These are phyloP conservation scores for Trametes sp. DNA, from an alignment of 1,284 basidiomycete species.

Conservation along the genomic window DNA sequence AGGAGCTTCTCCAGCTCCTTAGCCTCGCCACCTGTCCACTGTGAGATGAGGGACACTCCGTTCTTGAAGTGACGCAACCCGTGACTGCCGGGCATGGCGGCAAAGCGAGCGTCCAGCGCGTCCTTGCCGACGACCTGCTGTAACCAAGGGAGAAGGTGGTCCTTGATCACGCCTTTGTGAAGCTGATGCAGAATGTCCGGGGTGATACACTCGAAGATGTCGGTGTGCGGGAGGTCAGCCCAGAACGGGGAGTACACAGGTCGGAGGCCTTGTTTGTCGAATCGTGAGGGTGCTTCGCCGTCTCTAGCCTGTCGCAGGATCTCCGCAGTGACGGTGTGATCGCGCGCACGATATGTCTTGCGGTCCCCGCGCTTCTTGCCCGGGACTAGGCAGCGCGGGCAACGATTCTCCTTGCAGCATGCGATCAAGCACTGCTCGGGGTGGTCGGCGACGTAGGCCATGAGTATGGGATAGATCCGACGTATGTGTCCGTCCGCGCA, in stretches of 20 bases:
- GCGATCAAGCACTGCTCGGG: slow-evolving; percentile 44
- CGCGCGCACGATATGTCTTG: neutral
- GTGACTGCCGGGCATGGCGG: slow-evolving; percentile 24
- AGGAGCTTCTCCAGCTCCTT: slow-evolving; percentile 38
- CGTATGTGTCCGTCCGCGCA: slow-evolving; percentile 37
- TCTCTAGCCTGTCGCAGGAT: neutral
- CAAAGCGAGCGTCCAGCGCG: slow-evolving; percentile 36
- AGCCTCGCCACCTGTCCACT: slow-evolving; percentile 38
- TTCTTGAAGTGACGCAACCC: slow-evolving; percentile 37
- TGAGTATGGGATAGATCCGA: slow-evolving; percentile 42
- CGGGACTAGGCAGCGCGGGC: slow-evolving; percentile 24
- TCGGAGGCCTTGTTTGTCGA: slow-evolving; percentile 10
- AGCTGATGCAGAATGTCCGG: slow-evolving; percentile 37
- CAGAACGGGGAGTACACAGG: slow-evolving; percentile 30
- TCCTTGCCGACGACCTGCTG: slow-evolving; percentile 27
- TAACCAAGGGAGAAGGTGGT: slow-evolving; percentile 41
- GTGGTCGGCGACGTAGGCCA: slow-evolving; percentile 45
- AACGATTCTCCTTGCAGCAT: slow-evolving; percentile 28
- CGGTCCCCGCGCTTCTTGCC: slow-evolving; percentile 5
- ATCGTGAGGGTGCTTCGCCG: neutral
- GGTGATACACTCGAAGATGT: slow-evolving; percentile 34
- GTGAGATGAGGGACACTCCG: slow-evolving; percentile 36
- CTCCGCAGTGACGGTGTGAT: neutral
- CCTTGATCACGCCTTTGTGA: slow-evolving; percentile 41
- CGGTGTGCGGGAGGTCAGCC: slow-evolving; percentile 28